Evolutionary conservation across 2,329 filamentous ascomycete species (phyloP).

Genomic region (Cladosporium cucumerinum): DNA sequence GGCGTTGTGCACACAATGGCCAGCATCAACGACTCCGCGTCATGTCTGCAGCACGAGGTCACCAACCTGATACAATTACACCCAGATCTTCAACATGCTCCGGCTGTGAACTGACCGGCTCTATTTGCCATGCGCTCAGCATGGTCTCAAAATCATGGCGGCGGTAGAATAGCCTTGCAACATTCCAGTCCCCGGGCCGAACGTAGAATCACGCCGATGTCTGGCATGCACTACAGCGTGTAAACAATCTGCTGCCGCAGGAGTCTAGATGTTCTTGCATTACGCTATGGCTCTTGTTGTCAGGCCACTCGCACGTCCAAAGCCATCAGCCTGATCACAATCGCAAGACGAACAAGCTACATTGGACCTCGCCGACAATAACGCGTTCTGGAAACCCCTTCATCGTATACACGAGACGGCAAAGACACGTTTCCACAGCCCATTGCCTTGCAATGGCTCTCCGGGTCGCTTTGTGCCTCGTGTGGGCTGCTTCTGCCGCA

Average conservation of each 20-base stretch:
- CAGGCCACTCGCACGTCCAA: background rate
- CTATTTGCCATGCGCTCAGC: background rate
- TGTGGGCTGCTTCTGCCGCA: background rate
- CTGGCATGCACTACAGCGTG: background rate
- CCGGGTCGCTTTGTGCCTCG: background rate
- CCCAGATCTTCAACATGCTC: background rate
- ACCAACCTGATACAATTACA: background rate
- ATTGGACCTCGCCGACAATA: background rate
- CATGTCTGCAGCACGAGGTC: background rate
- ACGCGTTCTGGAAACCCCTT: background rate
- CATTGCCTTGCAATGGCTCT: slow-evolving; percentile 1
- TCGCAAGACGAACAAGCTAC: no score
- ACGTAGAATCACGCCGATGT: background rate
- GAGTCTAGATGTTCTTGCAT: background rate
- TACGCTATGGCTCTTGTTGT: background rate
- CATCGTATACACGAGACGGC: background rate
- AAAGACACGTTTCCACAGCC: background rate
- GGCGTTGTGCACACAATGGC: background rate
- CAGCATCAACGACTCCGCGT: background rate
- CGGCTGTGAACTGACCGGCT: background rate
- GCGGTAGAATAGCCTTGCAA: background rate
- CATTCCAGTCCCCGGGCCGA: background rate
- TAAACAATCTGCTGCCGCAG: background rate
- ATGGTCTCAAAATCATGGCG: background rate
- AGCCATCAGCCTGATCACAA: background rate